These are phyloP conservation scores for Aspergillus sclerotialis DNA, from an alignment of 2,329 filamentous ascomycete species.

Conservation along the genomic window DNA sequence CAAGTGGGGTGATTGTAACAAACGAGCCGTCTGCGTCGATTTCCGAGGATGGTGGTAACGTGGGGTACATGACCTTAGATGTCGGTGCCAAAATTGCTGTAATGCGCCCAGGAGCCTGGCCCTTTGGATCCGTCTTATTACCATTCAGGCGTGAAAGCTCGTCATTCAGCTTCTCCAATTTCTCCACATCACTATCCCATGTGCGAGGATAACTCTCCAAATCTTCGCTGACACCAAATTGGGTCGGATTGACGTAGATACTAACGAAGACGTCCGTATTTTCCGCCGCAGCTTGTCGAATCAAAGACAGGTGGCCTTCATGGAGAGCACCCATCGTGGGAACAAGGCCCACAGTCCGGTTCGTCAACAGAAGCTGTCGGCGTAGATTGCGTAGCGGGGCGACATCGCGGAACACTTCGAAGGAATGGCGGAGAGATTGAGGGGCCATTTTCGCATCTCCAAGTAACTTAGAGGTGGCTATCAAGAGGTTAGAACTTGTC, in stretches of 20 bases:
- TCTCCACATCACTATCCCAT: conserved; percentile 68
- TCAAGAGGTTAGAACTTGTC: conserved; percentile 7
- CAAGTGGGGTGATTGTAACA: conserved; percentile 81
- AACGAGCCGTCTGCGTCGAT: conserved; percentile 77
- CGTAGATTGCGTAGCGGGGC: conserved; percentile 64
- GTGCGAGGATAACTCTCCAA: conserved; percentile 83
- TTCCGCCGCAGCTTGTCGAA: conserved; percentile 74
- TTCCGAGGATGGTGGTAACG: conserved; percentile 64
- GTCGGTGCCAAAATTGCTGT: conserved; percentile 81
- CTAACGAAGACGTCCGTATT: conserved; percentile 84
- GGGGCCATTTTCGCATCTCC: conserved; percentile 13
- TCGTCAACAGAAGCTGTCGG: conserved; percentile 55
- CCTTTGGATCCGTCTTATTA: conserved; percentile 5
- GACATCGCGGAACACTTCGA: conserved; percentile 65
- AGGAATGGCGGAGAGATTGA: conserved; percentile 17
- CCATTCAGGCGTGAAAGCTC: conserved; percentile 58
- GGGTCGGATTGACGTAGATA: conserved; percentile 93
- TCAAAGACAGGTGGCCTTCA: conserved; percentile 77
- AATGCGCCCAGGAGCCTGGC: conserved; percentile 52
- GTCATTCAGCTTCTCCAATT: conserved; percentile 60
- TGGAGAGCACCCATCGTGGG: conserved; percentile 99
- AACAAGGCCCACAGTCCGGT: conserved; percentile 74
- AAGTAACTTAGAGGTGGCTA: conserved; percentile 18
- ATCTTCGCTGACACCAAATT: conserved; percentile 87
- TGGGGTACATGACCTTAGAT: conserved; percentile 81